Evolutionary conservation across 768 basidiomycete species (phyloP).

Genomic region (Tylopilus cervinicoccineus): DNA sequence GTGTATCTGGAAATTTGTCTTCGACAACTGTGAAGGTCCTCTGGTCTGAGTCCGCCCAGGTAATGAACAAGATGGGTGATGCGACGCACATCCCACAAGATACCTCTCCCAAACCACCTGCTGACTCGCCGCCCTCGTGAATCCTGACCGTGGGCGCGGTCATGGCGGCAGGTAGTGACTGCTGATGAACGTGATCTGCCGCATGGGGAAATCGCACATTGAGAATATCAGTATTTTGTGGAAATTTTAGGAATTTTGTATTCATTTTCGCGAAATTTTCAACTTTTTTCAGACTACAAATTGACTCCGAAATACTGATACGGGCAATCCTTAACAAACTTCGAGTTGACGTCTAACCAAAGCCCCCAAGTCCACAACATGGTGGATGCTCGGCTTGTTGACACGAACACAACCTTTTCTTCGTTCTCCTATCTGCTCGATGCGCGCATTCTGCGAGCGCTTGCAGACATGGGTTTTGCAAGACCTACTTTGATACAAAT

Average conservation of each 20-base stretch:
- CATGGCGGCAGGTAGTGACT: conserved; percentile 7
- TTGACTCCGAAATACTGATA: too few relatives aligned
- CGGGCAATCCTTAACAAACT: background rate
- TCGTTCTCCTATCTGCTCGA: conserved; percentile 79
- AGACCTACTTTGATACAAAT: conserved; percentile 89
- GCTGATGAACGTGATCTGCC: too few relatives aligned
- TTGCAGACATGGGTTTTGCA: conserved; percentile 87
- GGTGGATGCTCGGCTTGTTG: conserved; percentile 45
- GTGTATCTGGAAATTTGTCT: conserved; percentile 77
- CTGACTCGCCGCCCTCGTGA: conserved; percentile 9
- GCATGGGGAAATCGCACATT: too few relatives aligned
- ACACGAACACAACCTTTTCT: conserved; percentile 48
- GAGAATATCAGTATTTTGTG: too few relatives aligned
- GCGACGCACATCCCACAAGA: conserved; percentile 45
- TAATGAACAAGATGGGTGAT: background rate
- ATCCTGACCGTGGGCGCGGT: conserved; percentile 14
- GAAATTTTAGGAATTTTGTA: too few relatives aligned
- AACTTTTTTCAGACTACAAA: too few relatives aligned
- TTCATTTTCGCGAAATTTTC: too few relatives aligned
- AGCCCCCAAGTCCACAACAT: conserved; percentile 23
- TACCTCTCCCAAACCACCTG: conserved; percentile 5
- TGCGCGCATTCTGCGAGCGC: conserved; percentile 76
- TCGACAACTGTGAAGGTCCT: conserved; percentile 50
- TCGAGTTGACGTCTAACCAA: background rate
- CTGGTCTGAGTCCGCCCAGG: background rate